A percentile compares a stretch with the other conserved stretches of the same genome.
Conservation (phyloP, 768 basidiomycete genomes). For the Pulveroboletus sp. region DNA sequence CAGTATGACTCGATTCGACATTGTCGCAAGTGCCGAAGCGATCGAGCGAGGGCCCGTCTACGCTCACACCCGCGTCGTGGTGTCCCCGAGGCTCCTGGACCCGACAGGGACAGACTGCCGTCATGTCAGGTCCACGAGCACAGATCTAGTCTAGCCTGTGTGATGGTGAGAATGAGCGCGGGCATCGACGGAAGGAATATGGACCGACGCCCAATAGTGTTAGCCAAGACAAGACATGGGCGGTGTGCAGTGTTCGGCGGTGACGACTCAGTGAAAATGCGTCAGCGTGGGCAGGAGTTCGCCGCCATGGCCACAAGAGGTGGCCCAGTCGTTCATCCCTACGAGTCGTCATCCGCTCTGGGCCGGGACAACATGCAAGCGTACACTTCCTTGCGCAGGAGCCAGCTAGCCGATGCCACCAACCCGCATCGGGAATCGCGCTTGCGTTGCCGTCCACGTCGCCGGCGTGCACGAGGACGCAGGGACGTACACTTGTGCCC, state of each 20-base stretch:
- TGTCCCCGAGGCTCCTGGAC: background rate
- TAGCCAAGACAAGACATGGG: slow-evolving; percentile 2
- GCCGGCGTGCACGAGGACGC: slow-evolving; percentile 11
- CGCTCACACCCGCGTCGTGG: background rate
- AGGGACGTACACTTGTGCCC: background rate
- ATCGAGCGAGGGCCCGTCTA: background rate
- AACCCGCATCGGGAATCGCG: slow-evolving; percentile 5
- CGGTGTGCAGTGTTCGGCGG: background rate
- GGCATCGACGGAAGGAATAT: background rate
- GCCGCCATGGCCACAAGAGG: background rate
- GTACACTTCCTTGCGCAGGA: background rate
- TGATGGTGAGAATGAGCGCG: slow-evolving; percentile 1
- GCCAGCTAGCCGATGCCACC: slow-evolving; percentile 2
- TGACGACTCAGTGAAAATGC: background rate
- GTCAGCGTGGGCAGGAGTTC: background rate
- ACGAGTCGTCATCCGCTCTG: no score
- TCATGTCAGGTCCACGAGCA: background rate
- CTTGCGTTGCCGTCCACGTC: background rate
- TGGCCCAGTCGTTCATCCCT: background rate
- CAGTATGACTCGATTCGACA: background rate
- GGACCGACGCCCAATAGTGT: background rate
- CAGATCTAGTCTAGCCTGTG: background rate
- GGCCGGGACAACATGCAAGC: slow-evolving; percentile 1
- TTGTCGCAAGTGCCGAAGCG: background rate
- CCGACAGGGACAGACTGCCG: background rate